A percentile compares a stretch with the other conserved stretches of the same genome.
These are phyloP conservation scores for Pythium sukuiense DNA, from an alignment of 352 stramenopile genomes.

Conservation along the genomic window DNA sequence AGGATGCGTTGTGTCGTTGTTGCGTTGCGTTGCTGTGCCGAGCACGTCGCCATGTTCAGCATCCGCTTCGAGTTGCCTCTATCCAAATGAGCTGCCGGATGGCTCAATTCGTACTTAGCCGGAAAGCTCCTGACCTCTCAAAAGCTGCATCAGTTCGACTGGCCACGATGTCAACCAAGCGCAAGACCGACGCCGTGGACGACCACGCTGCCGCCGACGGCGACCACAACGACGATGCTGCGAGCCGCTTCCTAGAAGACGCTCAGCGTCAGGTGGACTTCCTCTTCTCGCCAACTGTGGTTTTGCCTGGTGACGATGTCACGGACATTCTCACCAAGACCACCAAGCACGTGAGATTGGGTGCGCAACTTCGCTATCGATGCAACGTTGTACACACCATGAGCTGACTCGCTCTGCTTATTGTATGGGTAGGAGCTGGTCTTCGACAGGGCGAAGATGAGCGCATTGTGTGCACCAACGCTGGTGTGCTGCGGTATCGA, in stretches of 20 bases:
- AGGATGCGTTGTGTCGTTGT: not conserved
- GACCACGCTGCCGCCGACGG: constrained; percentile 17
- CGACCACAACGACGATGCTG: constrained; percentile 37
- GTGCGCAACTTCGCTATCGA: constrained; percentile 23
- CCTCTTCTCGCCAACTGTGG: constrained; percentile 64
- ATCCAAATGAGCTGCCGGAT: not conserved
- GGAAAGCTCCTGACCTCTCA: not conserved
- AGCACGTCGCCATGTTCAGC: too few relatives aligned
- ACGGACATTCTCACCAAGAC: constrained; percentile 75
- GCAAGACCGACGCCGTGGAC: constrained; percentile 35
- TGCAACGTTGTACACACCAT: not conserved
- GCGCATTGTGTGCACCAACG: constrained; percentile 75
- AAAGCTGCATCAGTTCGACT: constrained; percentile 17
- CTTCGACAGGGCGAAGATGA: constrained; percentile 57
- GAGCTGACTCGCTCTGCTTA: constrained; percentile 2
- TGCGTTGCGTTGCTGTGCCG: not conserved
- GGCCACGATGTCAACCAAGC: constrained; percentile 49
- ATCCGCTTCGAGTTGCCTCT: not conserved
- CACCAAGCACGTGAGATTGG: constrained; percentile 65
- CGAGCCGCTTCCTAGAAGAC: constrained; percentile 64
- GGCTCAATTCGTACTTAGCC: constrained; percentile 28
- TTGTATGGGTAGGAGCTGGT: constrained; percentile 43
- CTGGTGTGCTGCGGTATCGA: constrained; percentile 82
- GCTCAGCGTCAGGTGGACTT: constrained; percentile 81
- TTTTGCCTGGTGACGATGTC: constrained; percentile 81